These are phyloP conservation scores for Ciborinia camelliae DNA, from an alignment of 2,329 filamentous ascomycete species.

Conservation along the genomic window DNA sequence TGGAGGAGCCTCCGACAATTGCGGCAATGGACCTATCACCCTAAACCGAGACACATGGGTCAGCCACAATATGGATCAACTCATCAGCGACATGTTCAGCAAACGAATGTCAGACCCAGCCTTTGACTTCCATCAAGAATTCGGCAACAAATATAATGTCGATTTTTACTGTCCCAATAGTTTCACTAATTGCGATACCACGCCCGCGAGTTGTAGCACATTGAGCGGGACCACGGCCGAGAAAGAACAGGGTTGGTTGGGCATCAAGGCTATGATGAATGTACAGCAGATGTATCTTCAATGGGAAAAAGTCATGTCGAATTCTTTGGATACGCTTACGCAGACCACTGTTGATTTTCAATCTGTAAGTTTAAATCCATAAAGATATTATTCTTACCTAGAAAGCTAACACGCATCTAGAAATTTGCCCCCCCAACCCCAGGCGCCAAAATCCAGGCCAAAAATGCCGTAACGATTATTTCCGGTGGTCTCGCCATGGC, in stretches of 20 bases:
- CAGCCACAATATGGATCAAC: not conserved
- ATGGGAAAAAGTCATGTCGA: constrained; percentile 1
- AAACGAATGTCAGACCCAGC: not conserved
- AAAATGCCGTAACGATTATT: not conserved
- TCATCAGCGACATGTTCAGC: not conserved
- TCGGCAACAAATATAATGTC: not conserved
- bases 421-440: not conserved
- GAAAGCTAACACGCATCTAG: no score
- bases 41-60: not conserved
- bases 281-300: constrained; percentile 1
- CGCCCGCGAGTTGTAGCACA: not conserved
- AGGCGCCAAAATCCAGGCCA: not conserved
- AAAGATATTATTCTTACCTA: no score
- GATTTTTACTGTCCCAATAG: constrained; percentile 2
- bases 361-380: not conserved
- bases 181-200: not conserved
- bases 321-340: not conserved
- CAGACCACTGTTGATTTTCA: not conserved
- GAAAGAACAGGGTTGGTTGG: not conserved
- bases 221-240: not conserved
- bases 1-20: not conserved
- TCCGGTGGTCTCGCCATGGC: not conserved
- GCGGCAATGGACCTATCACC: not conserved
- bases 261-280: not conserved
- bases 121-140: not conserved